phyloP scores from a whole-genome alignment of 108 stramenopile species.

The Skeletonema costatum region DNA sequence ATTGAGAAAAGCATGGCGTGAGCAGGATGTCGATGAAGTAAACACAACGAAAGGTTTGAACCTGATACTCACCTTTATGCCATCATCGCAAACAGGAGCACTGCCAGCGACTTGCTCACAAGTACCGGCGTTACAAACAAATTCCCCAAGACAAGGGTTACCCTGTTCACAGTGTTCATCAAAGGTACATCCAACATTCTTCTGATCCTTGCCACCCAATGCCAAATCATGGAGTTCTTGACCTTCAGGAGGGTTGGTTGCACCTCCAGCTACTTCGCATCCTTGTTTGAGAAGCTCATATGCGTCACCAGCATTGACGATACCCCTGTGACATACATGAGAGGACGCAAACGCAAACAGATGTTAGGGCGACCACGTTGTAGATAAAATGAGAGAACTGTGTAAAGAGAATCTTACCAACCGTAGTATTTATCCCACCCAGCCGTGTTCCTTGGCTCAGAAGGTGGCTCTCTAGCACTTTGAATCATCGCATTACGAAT shows the following conservation, averaged over 20 bases:
- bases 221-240: neutral
- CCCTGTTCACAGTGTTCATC: neutral
- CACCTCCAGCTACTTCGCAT: slow-evolving; percentile 1
- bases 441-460: neutral
- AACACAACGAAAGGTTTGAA: neutral
- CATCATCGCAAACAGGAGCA: neutral
- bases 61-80: neutral
- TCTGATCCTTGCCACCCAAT: neutral
- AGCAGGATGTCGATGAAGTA: too few relatives aligned
- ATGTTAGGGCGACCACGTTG: neutral
- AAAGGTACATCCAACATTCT: neutral
- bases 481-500: slow-evolving; percentile 20
- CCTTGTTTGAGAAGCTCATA: slow-evolving; percentile 5
- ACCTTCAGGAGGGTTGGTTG: neutral
- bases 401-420: neutral
- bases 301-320: neutral
- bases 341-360: neutral
- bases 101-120: neutral
- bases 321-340: neutral
- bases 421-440: slow-evolving; percentile 13
- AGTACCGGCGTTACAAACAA: neutral
- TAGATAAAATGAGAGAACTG: neutral
- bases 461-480: slow-evolving; percentile 7
- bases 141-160: neutral
- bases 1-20: neutral